Percentiles rank a stretch among this genome's conserved stretches.
Evolutionary conservation across 495 filamentous ascomycete species (phyloP).

Genomic region (Neurospora sp.): DNA sequence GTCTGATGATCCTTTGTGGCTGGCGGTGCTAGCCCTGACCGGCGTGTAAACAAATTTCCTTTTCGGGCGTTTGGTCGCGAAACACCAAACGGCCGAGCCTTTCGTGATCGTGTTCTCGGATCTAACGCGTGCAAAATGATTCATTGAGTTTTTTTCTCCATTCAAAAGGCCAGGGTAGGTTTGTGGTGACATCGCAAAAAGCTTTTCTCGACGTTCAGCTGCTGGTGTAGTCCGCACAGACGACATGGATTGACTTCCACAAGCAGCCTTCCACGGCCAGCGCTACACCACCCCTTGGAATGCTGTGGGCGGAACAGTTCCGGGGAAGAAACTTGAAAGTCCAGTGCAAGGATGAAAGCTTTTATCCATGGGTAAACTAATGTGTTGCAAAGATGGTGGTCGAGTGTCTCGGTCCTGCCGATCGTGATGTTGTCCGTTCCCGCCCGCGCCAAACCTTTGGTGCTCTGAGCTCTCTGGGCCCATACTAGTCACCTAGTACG

Average conservation of each 20-base stretch:
- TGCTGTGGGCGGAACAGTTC: neutral
- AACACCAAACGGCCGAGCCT: neutral
- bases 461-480: neutral
- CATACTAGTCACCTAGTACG: neutral
- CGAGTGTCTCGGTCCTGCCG: neutral
- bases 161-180: neutral
- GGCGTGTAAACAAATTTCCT: neutral
- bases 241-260: neutral
- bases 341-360: neutral
- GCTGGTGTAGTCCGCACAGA: neutral
- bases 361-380: neutral
- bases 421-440: neutral
- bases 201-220: neutral
- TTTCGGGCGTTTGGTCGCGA: neutral
- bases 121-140: neutral
- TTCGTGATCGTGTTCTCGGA: neutral
- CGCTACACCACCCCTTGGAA: neutral
- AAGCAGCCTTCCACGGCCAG: neutral
- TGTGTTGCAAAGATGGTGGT: neutral
- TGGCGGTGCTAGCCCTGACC: neutral
- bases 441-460: neutral
- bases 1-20: neutral
- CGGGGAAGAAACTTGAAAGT: neutral
- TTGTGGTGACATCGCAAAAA: neutral
- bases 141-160: neutral